Conservation (phyloP, 2,329 filamentous ascomycete genomes). For the Fusarium subglutinans region DNA sequence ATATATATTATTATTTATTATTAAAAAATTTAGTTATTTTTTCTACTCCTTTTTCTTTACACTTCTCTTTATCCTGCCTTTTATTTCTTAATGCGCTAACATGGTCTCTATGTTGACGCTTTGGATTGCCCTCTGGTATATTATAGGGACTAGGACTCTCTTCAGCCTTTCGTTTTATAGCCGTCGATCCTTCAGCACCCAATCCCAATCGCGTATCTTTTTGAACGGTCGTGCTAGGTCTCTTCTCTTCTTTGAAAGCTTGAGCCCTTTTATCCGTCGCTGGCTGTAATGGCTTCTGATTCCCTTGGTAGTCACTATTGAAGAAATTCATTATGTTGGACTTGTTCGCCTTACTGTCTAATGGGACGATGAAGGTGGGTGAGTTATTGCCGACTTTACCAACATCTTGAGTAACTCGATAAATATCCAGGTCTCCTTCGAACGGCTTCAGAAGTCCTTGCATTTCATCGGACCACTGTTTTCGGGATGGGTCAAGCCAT, state of each 20-base stretch:
- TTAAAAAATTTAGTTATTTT: conserved; percentile 89
- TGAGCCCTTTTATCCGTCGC: background rate
- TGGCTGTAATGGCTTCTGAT: conserved; percentile 47
- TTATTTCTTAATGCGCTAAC: conserved; percentile 56
- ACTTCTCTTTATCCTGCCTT: conserved; percentile 43
- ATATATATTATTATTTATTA: background rate
- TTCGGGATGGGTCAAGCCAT: conserved; percentile 80
- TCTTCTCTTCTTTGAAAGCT: background rate
- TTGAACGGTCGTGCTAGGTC: background rate
- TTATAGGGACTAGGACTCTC: conserved; percentile 18
- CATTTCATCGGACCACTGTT: conserved; percentile 80
- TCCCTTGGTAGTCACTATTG: conserved; percentile 57
- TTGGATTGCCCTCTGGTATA: conserved; percentile 39
- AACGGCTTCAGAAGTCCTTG: conserved; percentile 84
- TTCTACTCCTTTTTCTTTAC: conserved; percentile 69
- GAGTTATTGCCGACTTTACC: conserved; percentile 95
- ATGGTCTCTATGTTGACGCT: conserved; percentile 32
- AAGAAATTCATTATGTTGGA: conserved; percentile 96
- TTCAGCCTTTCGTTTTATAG: conserved; percentile 41
- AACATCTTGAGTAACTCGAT: conserved; percentile 87
- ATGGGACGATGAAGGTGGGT: conserved; percentile 80
- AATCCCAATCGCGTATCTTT: background rate
- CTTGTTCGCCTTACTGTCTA: conserved; percentile 89
- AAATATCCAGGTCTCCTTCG: conserved; percentile 80
- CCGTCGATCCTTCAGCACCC: background rate